Conservation (phyloP, 225 moss, liverwort and hornwort species). For the Polytrichum commune region DNA sequence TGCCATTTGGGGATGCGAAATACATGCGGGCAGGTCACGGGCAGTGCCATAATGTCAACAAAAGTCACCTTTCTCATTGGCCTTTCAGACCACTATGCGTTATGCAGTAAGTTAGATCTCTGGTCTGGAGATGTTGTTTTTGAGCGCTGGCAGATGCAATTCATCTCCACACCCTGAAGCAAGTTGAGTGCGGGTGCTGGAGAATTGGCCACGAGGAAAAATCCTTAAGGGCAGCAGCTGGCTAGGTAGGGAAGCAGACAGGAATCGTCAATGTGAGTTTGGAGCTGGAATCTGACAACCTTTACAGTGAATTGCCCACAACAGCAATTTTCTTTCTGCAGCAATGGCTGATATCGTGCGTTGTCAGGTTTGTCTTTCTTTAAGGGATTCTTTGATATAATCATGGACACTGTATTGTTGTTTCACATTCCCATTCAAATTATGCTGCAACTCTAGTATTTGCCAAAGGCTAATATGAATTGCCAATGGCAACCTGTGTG, state of each 20-base stretch:
- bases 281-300: background rate
- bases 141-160: background rate
- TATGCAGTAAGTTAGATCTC: background rate
- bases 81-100: background rate
- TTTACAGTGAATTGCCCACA: background rate
- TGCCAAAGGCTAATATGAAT: background rate
- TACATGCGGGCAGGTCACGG: background rate
- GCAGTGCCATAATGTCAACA: background rate
- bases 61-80: background rate
- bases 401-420: background rate
- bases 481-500: background rate
- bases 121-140: background rate
- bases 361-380: slow-evolving; percentile 46
- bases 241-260: background rate
- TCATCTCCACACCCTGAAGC: background rate
- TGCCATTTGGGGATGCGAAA: too few species aligned
- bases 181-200: background rate
- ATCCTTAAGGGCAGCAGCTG: too few species aligned
- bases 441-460: background rate
- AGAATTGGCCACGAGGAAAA: background rate
- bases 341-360: slow-evolving; percentile 60
- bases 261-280: background rate
- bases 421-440: background rate
- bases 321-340: slow-evolving; percentile 1
- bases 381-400: background rate